Conservation (phyloP, 441 rosid species). For the Biscutella auriculata region DNA sequence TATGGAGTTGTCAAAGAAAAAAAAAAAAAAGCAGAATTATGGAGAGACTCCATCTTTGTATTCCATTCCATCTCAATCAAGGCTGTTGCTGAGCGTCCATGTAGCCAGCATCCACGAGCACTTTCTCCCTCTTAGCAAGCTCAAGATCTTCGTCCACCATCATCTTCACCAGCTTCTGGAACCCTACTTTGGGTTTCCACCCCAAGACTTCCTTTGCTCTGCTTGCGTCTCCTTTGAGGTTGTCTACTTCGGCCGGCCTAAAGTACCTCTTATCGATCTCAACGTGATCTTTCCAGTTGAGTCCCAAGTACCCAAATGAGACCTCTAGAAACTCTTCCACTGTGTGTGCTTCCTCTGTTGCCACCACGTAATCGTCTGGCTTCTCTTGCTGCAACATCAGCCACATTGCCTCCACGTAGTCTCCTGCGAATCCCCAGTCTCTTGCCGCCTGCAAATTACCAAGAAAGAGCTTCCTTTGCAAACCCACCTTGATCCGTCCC, state of each 20-base stretch:
- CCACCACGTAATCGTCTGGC: conserved; percentile 85
- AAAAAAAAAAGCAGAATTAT: too few species aligned
- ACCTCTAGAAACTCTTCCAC: conserved; percentile 82
- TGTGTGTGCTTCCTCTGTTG: conserved; percentile 88
- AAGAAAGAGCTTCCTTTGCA: conserved; percentile 67
- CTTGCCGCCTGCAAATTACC: conserved; percentile 81
- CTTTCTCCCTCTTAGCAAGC: conserved; percentile 45
- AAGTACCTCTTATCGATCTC: conserved; percentile 58
- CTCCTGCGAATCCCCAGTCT: conserved; percentile 79
- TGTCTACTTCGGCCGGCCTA: conserved; percentile 25
- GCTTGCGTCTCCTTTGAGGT: conserved; percentile 24
- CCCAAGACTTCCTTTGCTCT: conserved; percentile 25
- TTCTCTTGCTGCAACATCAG: conserved; percentile 88
- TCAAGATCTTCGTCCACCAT: conserved; percentile 47
- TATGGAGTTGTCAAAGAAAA: too few species aligned
- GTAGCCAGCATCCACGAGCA: conserved; percentile 48
- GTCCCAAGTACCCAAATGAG: conserved; percentile 71
- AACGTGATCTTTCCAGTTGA: conserved; percentile 81
- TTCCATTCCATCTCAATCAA: too few species aligned
- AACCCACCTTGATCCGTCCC: conserved; percentile 40
- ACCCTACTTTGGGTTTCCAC: conserved; percentile 29
- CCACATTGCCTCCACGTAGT: conserved; percentile 49
- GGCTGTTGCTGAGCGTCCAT: conserved; percentile 53
- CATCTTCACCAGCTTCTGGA: conserved; percentile 47
- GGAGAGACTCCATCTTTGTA: too few species aligned